Base-by-base conservation (phyloP, 495 filamentous ascomycete species). In the Penicillium parvum region DNA sequence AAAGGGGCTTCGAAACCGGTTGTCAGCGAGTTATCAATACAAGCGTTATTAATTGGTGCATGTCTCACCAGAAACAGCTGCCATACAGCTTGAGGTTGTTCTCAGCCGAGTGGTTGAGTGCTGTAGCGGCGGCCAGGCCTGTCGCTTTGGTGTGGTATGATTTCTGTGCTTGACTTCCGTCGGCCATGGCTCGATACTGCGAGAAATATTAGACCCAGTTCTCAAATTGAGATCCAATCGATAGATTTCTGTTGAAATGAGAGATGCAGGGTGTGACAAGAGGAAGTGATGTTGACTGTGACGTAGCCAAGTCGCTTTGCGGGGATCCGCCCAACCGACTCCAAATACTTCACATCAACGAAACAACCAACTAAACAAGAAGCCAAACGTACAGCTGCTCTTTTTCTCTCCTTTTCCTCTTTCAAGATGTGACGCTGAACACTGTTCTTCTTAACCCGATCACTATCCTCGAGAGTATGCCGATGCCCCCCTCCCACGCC, bases 401-500 rank as follows among this genome's bases (percentile, higher is more conserved):
- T 86, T 65, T 81, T 85, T 51, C 74, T 73, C 30, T 84, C 82
- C 57, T 83, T 86, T 46, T 81, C 80, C 41, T 76, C 73, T 61
- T 82, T 83, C 35, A 84, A 57, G 29, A 85, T 54, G 56, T 72
- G 75, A 47, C 88, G 74, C 51, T 83, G 74, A 3, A 91, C 80
- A 53, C 81, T 89, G 49, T 86, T 88, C 66, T 88, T 90, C 68
- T 94, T 94, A 18, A 92, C 84, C 34, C 80, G 78, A 60, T 95
- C 88, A 49, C 86, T 90, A 48, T 86, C 85, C 39, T 80, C 79
- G 19, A 95, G 64, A 0, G 77, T 77, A 64, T 95, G 88, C 43
- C 82, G 82, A 64, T 95, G 88, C 1, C 65, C 78, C 56, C 69
- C 82, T 29, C 73, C 64, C 25, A 84, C 76, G 5, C 80, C 82